A percentile compares a stretch with the other conserved stretches of the same genome.
Evolutionary conservation across 139 green algal species (phyloP).

Genomic region (Asterochloris sp.): DNA sequence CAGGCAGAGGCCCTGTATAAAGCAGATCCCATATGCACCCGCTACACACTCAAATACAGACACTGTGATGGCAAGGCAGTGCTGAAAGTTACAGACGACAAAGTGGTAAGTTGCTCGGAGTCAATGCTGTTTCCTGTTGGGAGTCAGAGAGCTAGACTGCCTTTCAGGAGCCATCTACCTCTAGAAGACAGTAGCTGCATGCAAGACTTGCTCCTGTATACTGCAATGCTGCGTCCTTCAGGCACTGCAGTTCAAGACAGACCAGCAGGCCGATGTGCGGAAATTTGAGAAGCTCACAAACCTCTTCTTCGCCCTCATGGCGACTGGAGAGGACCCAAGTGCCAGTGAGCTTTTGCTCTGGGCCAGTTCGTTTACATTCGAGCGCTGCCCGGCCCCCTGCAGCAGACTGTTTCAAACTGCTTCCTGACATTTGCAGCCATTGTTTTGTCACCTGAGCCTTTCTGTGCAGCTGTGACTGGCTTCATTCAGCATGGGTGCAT

Average conservation of each 20-base stretch:
- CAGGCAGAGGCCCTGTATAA: neutral
- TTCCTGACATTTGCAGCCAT: too few relatives aligned
- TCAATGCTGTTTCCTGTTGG: neutral
- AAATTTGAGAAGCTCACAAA: slow-evolving; percentile 85
- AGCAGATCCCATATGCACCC: neutral
- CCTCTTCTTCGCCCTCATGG: slow-evolving; percentile 72
- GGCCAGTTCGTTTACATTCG: too few relatives aligned
- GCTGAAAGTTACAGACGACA: slow-evolving; percentile 88
- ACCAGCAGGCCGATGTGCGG: slow-evolving; percentile 83
- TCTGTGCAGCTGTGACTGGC: too few relatives aligned
- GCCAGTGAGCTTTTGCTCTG: too few relatives aligned
- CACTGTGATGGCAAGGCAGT: slow-evolving; percentile 76
- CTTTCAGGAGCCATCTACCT: neutral
- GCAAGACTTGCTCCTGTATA: neutral
- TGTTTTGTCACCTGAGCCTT: too few relatives aligned
- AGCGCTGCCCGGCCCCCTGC: too few relatives aligned
- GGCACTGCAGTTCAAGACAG: slow-evolving; percentile 86
- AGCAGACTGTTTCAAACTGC: too few relatives aligned
- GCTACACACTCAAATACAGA: neutral
- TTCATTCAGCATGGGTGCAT: too few relatives aligned
- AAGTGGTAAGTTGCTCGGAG: slow-evolving; percentile 42
- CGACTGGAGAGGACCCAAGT: too few relatives aligned
- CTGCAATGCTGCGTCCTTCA: neutral
- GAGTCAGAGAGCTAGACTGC: neutral
- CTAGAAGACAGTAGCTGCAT: neutral